Evolutionary conservation across 2,329 filamentous ascomycete genomes (phyloP).

Genomic region (Fusarium temperatum): DNA sequence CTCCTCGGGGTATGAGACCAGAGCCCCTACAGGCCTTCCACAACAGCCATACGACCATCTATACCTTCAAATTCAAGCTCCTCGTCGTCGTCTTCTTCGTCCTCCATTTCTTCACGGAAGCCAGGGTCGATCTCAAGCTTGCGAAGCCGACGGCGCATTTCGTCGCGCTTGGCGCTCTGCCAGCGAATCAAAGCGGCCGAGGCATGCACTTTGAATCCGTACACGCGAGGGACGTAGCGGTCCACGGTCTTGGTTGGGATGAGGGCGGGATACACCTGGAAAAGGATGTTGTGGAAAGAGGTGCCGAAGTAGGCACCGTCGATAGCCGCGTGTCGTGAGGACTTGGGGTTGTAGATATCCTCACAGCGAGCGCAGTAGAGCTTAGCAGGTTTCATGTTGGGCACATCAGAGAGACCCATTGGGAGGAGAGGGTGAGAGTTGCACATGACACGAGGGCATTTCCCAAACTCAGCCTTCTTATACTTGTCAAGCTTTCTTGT

Average conservation of each 20-base stretch:
- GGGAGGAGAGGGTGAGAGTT: constrained; percentile 92
- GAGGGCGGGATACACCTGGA: constrained; percentile 95
- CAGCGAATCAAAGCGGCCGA: constrained; percentile 87
- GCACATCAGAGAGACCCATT: constrained; percentile 90
- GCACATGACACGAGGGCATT: constrained; percentile 96
- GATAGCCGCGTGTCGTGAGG: constrained; percentile 91
- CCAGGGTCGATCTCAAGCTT: constrained; percentile 79
- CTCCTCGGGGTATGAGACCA: not conserved
- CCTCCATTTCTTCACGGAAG: constrained; percentile 75
- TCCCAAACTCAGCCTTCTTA: constrained; percentile 97
- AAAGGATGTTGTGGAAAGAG: constrained; percentile 98
- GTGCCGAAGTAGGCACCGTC: constrained; percentile 98
- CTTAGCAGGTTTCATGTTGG: constrained; percentile 90
- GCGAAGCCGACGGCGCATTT: constrained; percentile 80
- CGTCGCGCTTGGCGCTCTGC: constrained; percentile 83
- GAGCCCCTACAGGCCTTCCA: constrained; percentile 38
- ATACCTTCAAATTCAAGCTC: constrained; percentile 54
- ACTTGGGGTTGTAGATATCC: constrained; percentile 99
- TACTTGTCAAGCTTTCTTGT: constrained; percentile 90
- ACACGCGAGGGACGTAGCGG: constrained; percentile 89
- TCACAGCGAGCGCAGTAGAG: constrained; percentile 98
- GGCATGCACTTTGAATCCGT: constrained; percentile 95
- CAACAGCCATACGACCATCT: constrained; percentile 44
- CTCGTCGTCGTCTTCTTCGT: constrained; percentile 70
- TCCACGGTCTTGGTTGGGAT: constrained; percentile 86